Conservation (phyloP, 1,284 basidiomycete species). For the Puccinia brachypodii region DNA sequence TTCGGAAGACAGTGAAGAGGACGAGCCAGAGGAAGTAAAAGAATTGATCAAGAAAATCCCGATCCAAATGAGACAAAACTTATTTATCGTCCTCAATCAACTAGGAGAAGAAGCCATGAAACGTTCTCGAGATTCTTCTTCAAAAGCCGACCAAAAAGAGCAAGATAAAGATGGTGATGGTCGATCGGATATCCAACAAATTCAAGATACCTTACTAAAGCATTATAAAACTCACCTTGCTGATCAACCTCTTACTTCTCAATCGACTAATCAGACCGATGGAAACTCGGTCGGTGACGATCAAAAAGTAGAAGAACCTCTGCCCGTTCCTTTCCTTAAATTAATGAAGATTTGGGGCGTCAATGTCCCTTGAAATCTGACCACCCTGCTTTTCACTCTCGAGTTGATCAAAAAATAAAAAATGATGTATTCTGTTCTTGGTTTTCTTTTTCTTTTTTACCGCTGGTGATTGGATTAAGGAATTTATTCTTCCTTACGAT, state of each 20-base stretch:
- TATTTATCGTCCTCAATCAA: background rate
- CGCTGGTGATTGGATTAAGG: too few species aligned
- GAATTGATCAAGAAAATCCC: constrained; percentile 7
- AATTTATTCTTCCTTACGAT: too few species aligned
- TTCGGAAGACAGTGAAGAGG: background rate
- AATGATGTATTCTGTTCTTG: too few species aligned
- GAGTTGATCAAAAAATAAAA: too few species aligned
- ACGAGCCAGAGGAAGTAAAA: background rate
- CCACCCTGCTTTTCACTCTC: too few species aligned
- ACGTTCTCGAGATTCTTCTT: background rate
- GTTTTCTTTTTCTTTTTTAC: too few species aligned
- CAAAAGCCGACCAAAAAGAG: too few species aligned
- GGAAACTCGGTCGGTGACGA: background rate
- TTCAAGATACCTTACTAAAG: background rate
- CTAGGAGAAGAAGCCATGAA: constrained; percentile 17
- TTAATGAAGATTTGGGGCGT: background rate
- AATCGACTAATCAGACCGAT: background rate
- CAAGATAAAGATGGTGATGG: background rate
- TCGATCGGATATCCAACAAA: background rate
- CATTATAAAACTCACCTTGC: background rate
- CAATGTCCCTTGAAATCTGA: background rate
- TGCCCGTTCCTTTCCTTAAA: background rate
- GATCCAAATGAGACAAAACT: constrained; percentile 18
- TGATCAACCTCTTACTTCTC: background rate
- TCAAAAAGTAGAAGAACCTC: background rate